These are phyloP conservation scores for Zelonia costaricensis DNA, from an alignment of 208 protist genomes.

Conservation along the genomic window DNA sequence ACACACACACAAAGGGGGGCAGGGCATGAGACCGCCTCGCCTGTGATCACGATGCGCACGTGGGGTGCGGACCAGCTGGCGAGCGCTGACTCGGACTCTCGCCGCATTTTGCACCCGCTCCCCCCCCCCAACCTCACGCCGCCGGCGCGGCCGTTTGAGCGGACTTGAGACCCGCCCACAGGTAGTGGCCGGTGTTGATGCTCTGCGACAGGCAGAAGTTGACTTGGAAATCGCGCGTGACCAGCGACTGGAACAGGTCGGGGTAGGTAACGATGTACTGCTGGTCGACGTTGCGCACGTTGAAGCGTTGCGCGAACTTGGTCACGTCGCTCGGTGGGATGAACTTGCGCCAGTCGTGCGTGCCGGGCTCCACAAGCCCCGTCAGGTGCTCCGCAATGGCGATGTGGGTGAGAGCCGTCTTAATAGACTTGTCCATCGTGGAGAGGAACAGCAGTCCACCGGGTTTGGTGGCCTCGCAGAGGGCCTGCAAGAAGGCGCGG, in stretches of 20 bases:
- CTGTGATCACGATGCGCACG: too few species aligned
- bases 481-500: conserved; percentile 74
- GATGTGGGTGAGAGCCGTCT: conserved; percentile 81
- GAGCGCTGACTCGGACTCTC: too few species aligned
- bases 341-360: conserved; percentile 94
- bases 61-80: too few species aligned
- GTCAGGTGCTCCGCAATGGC: conserved; percentile 86
- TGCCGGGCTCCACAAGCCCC: conserved; percentile 79
- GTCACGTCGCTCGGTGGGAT: conserved; percentile 81
- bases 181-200: conserved; percentile 82
- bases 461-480: conserved; percentile 79
- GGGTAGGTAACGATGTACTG: conserved; percentile 75
- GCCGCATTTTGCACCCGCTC: not conserved
- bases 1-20: not conserved
- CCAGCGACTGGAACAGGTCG: conserved; percentile 58
- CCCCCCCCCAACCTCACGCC: not conserved
- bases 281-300: conserved; percentile 65
- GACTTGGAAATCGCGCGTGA: conserved; percentile 60
- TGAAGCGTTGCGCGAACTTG: conserved; percentile 37
- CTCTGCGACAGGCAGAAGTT: conserved; percentile 59
- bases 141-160: not conserved
- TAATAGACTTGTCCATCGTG: conserved; percentile 91
- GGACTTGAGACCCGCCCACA: conserved; percentile 75
- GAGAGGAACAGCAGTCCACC: conserved; percentile 90
- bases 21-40: too few species aligned